Percentiles rank a stretch among this genome's conserved stretches.
phyloP scores from a whole-genome alignment of 225 moss, liverwort and hornwort species.

The Straminergon stramineum region DNA sequence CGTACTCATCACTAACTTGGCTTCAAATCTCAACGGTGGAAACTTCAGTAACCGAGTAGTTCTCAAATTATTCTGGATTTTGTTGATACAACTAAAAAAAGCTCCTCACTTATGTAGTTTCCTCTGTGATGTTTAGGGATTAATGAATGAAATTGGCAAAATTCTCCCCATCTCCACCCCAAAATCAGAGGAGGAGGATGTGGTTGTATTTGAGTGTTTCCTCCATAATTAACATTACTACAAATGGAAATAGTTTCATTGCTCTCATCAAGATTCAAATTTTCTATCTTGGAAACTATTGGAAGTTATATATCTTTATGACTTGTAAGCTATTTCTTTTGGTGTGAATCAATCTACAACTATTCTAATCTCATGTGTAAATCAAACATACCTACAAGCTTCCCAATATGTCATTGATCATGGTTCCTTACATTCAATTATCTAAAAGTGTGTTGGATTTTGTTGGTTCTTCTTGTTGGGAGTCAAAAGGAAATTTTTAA shows the following conservation, averaged over 20 bases:
- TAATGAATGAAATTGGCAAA: background rate
- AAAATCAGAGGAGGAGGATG: background rate
- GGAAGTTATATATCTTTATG: background rate
- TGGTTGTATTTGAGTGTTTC: background rate
- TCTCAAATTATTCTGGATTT: too few relatives aligned
- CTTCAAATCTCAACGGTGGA: too few relatives aligned
- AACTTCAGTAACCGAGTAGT: too few relatives aligned
- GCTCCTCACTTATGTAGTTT: too few relatives aligned
- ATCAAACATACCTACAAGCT: background rate
- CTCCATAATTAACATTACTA: background rate
- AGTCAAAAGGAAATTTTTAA: too few relatives aligned
- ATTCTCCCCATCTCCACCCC: background rate
- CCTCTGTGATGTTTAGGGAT: too few relatives aligned
- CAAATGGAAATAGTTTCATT: too few relatives aligned
- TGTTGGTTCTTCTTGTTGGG: too few relatives aligned
- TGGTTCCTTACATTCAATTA: too few relatives aligned
- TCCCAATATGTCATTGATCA: background rate
- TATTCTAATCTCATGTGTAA: background rate
- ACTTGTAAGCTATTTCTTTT: background rate
- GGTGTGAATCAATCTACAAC: background rate
- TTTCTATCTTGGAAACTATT: background rate
- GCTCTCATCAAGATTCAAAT: background rate
- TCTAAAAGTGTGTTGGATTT: too few relatives aligned
- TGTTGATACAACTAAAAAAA: too few relatives aligned
- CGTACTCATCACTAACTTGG: too few relatives aligned